Percentiles rank a stretch among this genome's conserved stretches.
Conservation (phyloP, 768 basidiomycete genomes). For the Leccinellum albellum region DNA sequence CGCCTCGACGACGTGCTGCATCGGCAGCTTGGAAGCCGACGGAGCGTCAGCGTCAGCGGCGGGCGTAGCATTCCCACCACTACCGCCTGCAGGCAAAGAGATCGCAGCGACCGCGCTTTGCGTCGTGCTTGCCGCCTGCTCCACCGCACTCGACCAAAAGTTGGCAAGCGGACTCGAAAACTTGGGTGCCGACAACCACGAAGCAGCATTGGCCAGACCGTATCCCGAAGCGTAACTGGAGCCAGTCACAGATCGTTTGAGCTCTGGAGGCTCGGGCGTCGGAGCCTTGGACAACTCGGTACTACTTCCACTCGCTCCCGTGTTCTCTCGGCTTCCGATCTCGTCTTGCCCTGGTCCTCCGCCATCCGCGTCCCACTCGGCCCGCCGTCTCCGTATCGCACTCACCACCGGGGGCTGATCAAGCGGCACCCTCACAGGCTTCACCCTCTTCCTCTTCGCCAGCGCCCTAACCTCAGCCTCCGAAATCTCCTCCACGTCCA, state of each 20-base stretch:
- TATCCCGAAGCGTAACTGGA: neutral
- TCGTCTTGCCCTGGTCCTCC: conserved; percentile 24
- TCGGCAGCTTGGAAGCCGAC: conserved; percentile 60
- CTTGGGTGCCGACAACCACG: conserved; percentile 58
- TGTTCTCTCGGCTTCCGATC: conserved; percentile 10
- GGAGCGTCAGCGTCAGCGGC: conserved; percentile 38
- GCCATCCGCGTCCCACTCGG: conserved; percentile 64
- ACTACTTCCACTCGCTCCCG: conserved; percentile 4
- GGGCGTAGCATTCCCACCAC: conserved; percentile 10
- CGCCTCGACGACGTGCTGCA: conserved; percentile 81
- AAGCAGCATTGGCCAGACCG: conserved; percentile 21
- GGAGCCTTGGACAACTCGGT: conserved; percentile 17
- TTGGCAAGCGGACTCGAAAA: conserved; percentile 66
- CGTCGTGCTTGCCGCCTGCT: conserved; percentile 69
- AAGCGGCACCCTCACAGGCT: conserved; percentile 81
- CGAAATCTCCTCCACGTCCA: conserved; percentile 86
- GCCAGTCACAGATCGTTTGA: neutral
- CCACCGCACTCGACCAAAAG: conserved; percentile 73
- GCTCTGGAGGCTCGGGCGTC: conserved; percentile 23
- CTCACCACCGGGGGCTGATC: conserved; percentile 88
- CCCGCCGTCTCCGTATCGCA: conserved; percentile 62
- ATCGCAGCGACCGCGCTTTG: conserved; percentile 78
- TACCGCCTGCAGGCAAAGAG: conserved; percentile 44
- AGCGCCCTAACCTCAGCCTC: conserved; percentile 84
- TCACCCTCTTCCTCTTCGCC: conserved; percentile 79